Conservation (phyloP, 257 asterid species). For the Coffea canephora region DNA sequence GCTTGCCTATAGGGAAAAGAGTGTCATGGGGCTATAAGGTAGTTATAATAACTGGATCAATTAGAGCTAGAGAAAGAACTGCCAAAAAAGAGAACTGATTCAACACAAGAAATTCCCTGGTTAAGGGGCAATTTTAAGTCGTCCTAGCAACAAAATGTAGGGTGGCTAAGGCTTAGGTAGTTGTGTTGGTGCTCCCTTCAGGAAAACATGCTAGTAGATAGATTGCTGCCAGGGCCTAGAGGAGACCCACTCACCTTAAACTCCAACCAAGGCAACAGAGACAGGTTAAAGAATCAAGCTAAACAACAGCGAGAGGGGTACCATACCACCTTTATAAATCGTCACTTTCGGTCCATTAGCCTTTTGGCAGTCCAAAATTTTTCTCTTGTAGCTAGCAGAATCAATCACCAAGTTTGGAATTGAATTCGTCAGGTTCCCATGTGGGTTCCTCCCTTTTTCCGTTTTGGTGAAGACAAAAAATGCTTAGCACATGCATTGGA, state of each 20-base stretch:
- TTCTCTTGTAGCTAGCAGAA: background rate
- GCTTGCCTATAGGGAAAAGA: background rate
- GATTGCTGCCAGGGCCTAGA: background rate
- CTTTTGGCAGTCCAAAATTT: background rate
- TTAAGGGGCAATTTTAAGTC: background rate
- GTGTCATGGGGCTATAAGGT: background rate
- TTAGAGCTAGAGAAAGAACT: constrained; percentile 6
- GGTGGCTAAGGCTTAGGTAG: background rate
- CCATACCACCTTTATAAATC: constrained; percentile 6
- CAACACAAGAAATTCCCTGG: background rate
- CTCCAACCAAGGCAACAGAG: constrained; percentile 5
- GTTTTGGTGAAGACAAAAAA: constrained; percentile 8
- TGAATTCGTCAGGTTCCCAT: constrained; percentile 17
- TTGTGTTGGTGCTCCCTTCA: background rate
- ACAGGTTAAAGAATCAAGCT: background rate
- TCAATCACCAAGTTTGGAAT: background rate
- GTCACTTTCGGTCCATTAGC: constrained; percentile 2
- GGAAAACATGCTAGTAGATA: background rate
- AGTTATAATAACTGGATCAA: background rate
- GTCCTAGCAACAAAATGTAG: constrained; percentile 1
- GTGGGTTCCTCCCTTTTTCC: constrained; percentile 6
- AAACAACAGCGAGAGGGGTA: background rate
- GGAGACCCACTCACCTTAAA: constrained; percentile 6
- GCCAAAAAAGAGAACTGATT: background rate
- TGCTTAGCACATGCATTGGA: background rate